phyloP scores from a whole-genome alignment of 2,329 filamentous ascomycete species.

The Talaromyces sp. region DNA sequence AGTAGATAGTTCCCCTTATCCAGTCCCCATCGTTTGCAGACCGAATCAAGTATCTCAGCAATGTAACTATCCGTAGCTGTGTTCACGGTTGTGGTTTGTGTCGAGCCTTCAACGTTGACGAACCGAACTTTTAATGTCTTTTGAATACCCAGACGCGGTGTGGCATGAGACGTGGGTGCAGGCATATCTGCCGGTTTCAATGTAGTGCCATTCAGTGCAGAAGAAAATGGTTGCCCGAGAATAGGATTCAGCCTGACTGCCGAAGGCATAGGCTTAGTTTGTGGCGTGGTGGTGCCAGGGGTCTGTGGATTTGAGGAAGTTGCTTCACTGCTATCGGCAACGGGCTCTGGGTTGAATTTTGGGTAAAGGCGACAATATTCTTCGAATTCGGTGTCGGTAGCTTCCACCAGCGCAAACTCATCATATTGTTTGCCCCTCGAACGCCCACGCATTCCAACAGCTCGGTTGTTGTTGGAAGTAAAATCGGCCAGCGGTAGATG shows the following conservation, averaged over 20 bases:
- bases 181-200: constrained; percentile 45
- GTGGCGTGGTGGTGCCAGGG: constrained; percentile 17
- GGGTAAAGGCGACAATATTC: constrained; percentile 57
- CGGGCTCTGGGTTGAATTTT: constrained; percentile 38
- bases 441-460: constrained; percentile 48
- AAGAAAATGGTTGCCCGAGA: constrained; percentile 42
- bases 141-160: constrained; percentile 52
- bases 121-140: constrained; percentile 58
- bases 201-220: constrained; percentile 42
- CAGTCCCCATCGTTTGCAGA: constrained; percentile 58
- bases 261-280: constrained; percentile 24
- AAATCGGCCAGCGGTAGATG: constrained; percentile 58
- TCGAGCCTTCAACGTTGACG: constrained; percentile 54
- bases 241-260: constrained; percentile 36
- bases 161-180: constrained; percentile 40
- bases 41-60: constrained; percentile 60
- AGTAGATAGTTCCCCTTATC: constrained; percentile 60
- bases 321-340: constrained; percentile 27
- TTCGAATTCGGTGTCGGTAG: constrained; percentile 49
- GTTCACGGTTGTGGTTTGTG: constrained; percentile 49
- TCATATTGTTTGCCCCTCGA: constrained; percentile 61
- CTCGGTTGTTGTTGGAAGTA: constrained; percentile 62
- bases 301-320: constrained; percentile 21
- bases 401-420: constrained; percentile 61
- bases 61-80: constrained; percentile 63